Percentiles rank a stretch among this genome's conserved stretches.
Evolutionary conservation across 805 yeast species (phyloP).

Genomic region (Hanseniaspora thailandica): DNA sequence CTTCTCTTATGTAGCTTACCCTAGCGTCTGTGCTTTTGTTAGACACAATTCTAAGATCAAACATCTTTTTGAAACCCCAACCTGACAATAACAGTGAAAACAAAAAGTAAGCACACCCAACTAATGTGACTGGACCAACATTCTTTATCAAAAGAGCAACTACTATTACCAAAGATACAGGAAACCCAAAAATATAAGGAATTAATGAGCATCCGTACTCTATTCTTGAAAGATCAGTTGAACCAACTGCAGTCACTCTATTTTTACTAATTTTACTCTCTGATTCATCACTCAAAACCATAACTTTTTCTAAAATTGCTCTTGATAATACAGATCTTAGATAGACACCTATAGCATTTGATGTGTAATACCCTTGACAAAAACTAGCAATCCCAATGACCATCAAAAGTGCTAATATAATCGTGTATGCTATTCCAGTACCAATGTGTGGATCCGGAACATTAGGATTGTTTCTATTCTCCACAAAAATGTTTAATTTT

Average conservation of each 20-base stretch:
- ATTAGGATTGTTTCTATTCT: constrained; percentile 47
- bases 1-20: constrained; percentile 65
- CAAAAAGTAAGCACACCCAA: constrained; percentile 51
- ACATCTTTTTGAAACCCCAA: constrained; percentile 39
- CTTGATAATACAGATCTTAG: constrained; percentile 60
- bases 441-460: no score
- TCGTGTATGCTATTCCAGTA: no score
- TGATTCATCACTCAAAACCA: constrained; percentile 48
- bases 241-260: constrained; percentile 61
- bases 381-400: constrained; percentile 36
- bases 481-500: constrained; percentile 52
- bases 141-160: constrained; percentile 53
- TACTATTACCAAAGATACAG: constrained; percentile 50
- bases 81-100: constrained; percentile 34
- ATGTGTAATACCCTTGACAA: constrained; percentile 52
- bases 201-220: constrained; percentile 65
- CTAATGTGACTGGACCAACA: constrained; percentile 60
- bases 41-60: constrained; percentile 45
- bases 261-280: constrained; percentile 53
- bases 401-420: constrained; percentile 54
- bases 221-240: constrained; percentile 73
- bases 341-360: constrained; percentile 60
- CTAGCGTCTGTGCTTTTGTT: constrained; percentile 62
- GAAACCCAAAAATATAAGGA: constrained; percentile 52
- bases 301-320: constrained; percentile 56